Evolutionary conservation across 148 eudicot species (phyloP).

Genomic region (Fagopyrum homotropicum): DNA sequence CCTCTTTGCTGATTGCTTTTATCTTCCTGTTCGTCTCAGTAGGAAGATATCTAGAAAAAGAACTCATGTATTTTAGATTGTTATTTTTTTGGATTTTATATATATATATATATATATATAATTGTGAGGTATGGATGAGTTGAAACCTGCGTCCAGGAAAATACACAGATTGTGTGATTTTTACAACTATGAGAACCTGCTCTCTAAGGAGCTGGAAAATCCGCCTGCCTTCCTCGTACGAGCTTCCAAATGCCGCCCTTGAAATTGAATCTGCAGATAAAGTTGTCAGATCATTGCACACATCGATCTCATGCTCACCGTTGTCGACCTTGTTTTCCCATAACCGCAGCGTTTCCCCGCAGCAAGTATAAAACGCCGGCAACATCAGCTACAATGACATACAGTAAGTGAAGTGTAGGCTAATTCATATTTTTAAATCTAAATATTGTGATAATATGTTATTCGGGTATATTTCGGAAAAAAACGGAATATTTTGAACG

Average conservation of each 20-base stretch:
- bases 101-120: too few species aligned
- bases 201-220: slow-evolving; percentile 35
- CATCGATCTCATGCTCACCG: slow-evolving; percentile 32
- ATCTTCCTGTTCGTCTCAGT: slow-evolving; percentile 19
- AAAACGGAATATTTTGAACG: not conserved
- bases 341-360: slow-evolving; percentile 12
- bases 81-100: too few species aligned
- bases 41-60: slow-evolving; percentile 20
- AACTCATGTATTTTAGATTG: too few species aligned
- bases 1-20: slow-evolving; percentile 11
- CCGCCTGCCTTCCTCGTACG: slow-evolving; percentile 29
- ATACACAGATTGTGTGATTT: slow-evolving; percentile 7
- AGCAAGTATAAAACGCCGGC: slow-evolving; percentile 26
- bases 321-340: slow-evolving; percentile 31
- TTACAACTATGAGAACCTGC: slow-evolving; percentile 10
- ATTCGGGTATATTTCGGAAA: too few species aligned
- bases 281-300: slow-evolving; percentile 25
- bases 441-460: too few species aligned
- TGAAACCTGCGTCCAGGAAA: slow-evolving; percentile 31
- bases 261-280: slow-evolving; percentile 35
- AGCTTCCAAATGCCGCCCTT: slow-evolving; percentile 38
- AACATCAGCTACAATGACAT: slow-evolving; percentile 27
- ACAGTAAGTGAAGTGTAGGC: not conserved
- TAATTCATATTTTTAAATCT: too few species aligned
- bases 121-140: too few species aligned